Evolutionary conservation across 176 grass and related monocot genomes (phyloP), one percentile per base, ranked within the genome.

Genomic region (Areca catechu): DNA sequence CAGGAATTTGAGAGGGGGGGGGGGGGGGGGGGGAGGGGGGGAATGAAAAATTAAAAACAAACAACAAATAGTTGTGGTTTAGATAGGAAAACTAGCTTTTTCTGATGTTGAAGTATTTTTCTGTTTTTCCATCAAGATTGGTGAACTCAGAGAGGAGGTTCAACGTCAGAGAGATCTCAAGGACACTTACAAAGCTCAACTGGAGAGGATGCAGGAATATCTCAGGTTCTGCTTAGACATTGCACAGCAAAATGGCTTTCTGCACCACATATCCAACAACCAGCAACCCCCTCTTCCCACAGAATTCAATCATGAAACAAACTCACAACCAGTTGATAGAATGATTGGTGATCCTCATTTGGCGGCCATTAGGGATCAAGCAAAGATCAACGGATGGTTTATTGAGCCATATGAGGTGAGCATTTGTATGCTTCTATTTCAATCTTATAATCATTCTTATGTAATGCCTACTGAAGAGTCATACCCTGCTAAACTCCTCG

Each of bases 151-250:
- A 63, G 80, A 71, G 73, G 73, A 89, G 60, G 20, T 84, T 3
- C 49, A 0, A 58, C 76, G 24, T 62, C 73, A 89, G 57, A 80
- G 65, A 58, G 73, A 77, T 19, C 70, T 89, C 24, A 80, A 80
- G 80, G 77, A 77, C 23, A 80, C 80, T 22, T 89, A 77, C 67
- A 84, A 71, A 63, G 70, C 61, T 4, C 66, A 70, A 25, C 61
- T 89, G 16, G 80, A 89, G 65, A 77, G 70, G 60, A 80, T 73
- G 51, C 77, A 89, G 85, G 69, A 60, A 17, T 80, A 89, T 24
- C 72, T 89, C 55, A 51, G 85, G 51, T 74, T 74, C 57, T 84
- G 85, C 61, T 71, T 89, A 4, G 85, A 84, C 7, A 57, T 74
- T 51, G 73, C 80, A 48, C 73, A 80, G 80, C 60, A 74, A 53